Evolutionary conservation across 176 grass and related monocot species (phyloP).

Genomic region (Tillandsia fasciculata): DNA sequence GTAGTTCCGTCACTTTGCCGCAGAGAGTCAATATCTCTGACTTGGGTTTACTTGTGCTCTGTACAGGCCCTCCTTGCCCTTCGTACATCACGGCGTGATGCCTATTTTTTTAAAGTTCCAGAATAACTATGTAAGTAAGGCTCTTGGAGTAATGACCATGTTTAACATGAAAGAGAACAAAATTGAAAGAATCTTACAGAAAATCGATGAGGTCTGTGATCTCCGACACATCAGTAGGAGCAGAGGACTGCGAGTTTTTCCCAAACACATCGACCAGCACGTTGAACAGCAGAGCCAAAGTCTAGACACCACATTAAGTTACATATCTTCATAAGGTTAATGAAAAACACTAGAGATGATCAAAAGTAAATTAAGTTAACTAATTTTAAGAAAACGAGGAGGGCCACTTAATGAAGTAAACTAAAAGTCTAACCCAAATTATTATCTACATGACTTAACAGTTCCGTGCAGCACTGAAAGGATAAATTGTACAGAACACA

Average conservation of each 20-base stretch:
- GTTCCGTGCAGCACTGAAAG: background rate
- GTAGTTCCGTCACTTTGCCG: conserved; percentile 71
- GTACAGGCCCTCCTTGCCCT: conserved; percentile 94
- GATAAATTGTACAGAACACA: background rate
- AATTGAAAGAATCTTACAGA: conserved; percentile 44
- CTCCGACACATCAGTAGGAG: conserved; percentile 74
- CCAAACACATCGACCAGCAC: conserved; percentile 87
- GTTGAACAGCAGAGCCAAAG: conserved; percentile 88
- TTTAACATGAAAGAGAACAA: background rate
- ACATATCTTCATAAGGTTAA: background rate
- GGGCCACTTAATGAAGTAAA: background rate
- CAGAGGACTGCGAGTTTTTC: conserved; percentile 63
- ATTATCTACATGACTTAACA: background rate
- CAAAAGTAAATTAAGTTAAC: background rate
- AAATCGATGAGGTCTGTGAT: conserved; percentile 93
- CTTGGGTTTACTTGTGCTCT: conserved; percentile 87
- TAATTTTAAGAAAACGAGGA: background rate
- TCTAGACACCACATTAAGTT: conserved; percentile 35
- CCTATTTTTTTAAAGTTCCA: conserved; percentile 26
- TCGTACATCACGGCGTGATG: conserved; percentile 97
- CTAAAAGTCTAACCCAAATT: background rate
- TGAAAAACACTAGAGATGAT: background rate
- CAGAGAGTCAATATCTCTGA: conserved; percentile 84
- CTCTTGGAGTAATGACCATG: background rate
- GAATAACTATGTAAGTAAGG: background rate